phyloP scores from a whole-genome alignment of 306 rosid species.

The Echinosophora koreensis region DNA sequence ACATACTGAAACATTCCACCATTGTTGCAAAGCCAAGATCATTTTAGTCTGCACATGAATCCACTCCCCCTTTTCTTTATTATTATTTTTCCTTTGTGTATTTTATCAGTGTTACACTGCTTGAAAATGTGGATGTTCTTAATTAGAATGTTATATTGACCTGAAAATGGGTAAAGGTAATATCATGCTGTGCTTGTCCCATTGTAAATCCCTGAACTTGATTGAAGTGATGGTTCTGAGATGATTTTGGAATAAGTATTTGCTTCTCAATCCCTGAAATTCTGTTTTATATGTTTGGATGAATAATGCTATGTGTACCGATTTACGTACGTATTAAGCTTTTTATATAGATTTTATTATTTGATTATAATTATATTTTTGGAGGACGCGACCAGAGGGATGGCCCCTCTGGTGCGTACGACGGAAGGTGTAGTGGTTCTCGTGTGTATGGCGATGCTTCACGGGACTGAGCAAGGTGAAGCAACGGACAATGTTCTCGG shows the following conservation, averaged over 20 bases:
- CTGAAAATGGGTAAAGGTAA: conserved; percentile 28
- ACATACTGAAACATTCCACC: conserved; percentile 85
- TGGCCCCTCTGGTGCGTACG: too few relatives aligned
- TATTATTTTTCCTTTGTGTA: conserved; percentile 28
- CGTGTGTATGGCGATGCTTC: too few relatives aligned
- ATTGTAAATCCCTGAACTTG: conserved; percentile 42
- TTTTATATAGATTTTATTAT: neutral
- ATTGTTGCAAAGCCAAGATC: conserved; percentile 77
- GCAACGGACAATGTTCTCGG: too few relatives aligned
- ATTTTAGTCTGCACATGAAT: conserved; percentile 27
- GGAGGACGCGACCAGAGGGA: too few relatives aligned
- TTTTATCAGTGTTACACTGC: conserved; percentile 5
- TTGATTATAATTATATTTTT: too few relatives aligned
- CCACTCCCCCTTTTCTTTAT: neutral
- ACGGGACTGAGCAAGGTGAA: too few relatives aligned
- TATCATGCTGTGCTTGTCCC: conserved; percentile 19
- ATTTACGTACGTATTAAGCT: too few relatives aligned
- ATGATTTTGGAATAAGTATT: conserved; percentile 42
- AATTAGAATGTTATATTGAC: conserved; percentile 8
- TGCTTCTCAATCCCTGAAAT: neutral
- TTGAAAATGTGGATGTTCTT: conserved; percentile 19
- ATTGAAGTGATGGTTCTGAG: conserved; percentile 31
- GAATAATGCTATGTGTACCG: too few relatives aligned
- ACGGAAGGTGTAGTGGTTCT: too few relatives aligned
- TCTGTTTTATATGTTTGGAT: neutral